phyloP scores from a whole-genome alignment of 495 filamentous ascomycete species.

The Daldinia loculata region DNA sequence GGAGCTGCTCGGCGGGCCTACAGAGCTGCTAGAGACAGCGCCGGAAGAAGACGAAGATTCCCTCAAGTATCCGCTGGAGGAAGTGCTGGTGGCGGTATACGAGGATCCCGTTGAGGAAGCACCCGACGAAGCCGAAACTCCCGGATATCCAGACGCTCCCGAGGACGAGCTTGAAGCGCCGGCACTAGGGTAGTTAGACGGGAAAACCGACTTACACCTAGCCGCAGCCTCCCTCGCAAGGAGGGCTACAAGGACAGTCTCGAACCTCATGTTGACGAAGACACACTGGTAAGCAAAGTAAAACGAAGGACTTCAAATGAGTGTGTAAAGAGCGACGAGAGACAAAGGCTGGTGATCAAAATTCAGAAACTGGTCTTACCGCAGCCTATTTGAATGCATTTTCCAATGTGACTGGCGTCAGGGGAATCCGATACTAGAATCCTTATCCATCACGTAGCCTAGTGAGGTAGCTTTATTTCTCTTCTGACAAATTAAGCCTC shows the following conservation, averaged over 20 bases:
- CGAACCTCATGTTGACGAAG: conserved; percentile 20
- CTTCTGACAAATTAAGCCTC: conserved; percentile 2
- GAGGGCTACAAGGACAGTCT: conserved; percentile 22
- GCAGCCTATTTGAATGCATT: conserved; percentile 19
- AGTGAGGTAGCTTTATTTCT: neutral
- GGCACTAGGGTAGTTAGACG: conserved; percentile 1
- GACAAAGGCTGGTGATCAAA: neutral
- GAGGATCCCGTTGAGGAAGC: conserved; percentile 7
- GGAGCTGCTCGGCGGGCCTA: neutral
- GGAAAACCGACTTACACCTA: conserved; percentile 27
- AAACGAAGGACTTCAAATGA: conserved; percentile 24
- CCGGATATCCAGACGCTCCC: conserved; percentile 1
- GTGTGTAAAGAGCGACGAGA: conserved; percentile 22
- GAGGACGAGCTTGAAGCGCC: conserved; percentile 15
- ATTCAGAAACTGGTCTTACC: neutral
- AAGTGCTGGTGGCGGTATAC: conserved; percentile 1
- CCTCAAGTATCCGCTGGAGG: neutral
- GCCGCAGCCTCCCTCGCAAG: conserved; percentile 25
- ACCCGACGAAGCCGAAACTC: neutral
- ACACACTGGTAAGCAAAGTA: neutral
- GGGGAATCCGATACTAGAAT: conserved; percentile 6
- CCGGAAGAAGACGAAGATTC: neutral
- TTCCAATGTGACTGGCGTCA: neutral
- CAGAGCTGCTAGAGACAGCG: neutral
- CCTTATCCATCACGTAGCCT: neutral